Evolutionary conservation across 192 early-diverging fungal species (phyloP), one percentile per base, ranked within the genome.

Genomic region (Rhizoclosmatium globosum): DNA sequence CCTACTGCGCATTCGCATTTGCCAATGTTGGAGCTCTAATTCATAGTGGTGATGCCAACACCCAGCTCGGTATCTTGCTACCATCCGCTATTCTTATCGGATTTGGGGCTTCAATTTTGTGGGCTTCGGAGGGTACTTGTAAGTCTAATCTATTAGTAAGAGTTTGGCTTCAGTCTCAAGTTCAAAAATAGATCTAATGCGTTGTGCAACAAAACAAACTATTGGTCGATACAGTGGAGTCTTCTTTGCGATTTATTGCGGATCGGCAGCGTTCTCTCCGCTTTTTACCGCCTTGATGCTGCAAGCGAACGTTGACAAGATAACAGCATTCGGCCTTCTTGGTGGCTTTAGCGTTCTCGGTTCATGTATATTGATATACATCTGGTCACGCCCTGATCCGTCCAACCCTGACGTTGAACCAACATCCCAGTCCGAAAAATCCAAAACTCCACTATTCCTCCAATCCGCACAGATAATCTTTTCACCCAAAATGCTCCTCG

Each of bases 181-280:
- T 31, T 31, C 31, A 31, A 31, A 31, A 31, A 31, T 31, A 31
- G 31, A 31, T 47, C 23, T 31, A 31, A 46, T 65, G 15, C 7
- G 53, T 38, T 68, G 76, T 43, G 66, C n/a, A 21, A 9, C 44
- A 13, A 39, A 15, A 21, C 47, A 68, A 19, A 68, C 76, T 11
- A 57, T 68, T n/a, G 76, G 76, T 7, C 67, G 64, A 3, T 68
- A 69, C 65, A 46, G 65, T 31, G 76, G 76, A 21, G 53, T 77
- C 23, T 77, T 77, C 43, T 68, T 68, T 23, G 65, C 65, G 0
- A 45, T 77, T 11, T 39, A 42, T 7, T 31, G 23, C 21, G 15
- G 31, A 11, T 67, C 76, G 0, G 31, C 4, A 11, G 17, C 47
- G 6, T 31, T 77, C 3, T 64, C 65, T 9, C 76, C 76, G 3